Base-by-base conservation (phyloP, 116 monocot genomes). In the Dioscorea cayenensis region DNA sequence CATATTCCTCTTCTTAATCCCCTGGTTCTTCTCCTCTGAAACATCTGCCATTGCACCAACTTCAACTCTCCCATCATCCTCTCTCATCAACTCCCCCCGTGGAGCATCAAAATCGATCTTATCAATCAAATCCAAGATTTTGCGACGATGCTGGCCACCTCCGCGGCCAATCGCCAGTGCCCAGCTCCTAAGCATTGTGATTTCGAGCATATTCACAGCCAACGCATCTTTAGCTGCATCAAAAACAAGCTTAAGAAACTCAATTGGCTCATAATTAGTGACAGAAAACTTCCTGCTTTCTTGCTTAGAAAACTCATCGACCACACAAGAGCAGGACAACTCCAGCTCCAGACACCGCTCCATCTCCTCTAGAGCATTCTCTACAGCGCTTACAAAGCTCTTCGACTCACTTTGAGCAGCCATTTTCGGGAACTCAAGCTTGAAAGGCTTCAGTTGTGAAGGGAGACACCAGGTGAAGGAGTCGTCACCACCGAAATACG, bases 371-470 rank as follows among this genome's bases (percentile, higher is more conserved):
- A 87, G 35, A 6, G 85, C 87, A 11, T 72, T 77, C 27, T 77
- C 71, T 21, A 94, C 60, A 20, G 94, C 82, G 13, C 14, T 28
- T 2, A 75, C 21, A 51, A 94, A 86, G 69, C 80, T 67, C 63
- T 70, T 80, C 20, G 86, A 77, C 36, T 27, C 19, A 69, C 74
- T 82, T 67, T 78, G 85, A 7, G 49, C n/a, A 65, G 71, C 72
- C 78, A 90, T 76, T 28, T 60, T 17, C 12, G 63, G 71, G 64
- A 84, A 85, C 14, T 72, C 79, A 36, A 64, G 65, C 10, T 70
- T 52, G 63, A 94, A 94, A 1, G 84, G 84, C 77, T 77, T 86
- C 68, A 94, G 37, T 58, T 84, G 76, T 4, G 80, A 61, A 0
- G 75, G 72, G 2, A 76, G 63, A 64, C 86, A 84, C 81, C 84